These are phyloP conservation scores for Syncephalastrum racemosum DNA, from an alignment of 371 early-diverging fungal species.

Conservation along the genomic window DNA sequence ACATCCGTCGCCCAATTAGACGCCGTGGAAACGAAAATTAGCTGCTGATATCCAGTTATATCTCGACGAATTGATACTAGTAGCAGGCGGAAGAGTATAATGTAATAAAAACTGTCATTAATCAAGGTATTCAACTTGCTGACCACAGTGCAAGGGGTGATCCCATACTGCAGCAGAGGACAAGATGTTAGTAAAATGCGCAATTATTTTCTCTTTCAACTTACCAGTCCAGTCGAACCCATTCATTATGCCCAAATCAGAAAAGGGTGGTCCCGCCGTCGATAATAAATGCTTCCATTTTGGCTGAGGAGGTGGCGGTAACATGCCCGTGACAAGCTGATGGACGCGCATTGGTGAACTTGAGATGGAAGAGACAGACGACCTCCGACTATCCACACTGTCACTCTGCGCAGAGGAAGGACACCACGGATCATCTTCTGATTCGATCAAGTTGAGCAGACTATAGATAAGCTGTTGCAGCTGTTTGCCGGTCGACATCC, in stretches of 20 bases:
- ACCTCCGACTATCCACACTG: neutral
- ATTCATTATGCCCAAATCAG: neutral
- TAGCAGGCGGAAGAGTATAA: too few species aligned
- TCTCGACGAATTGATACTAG: too few species aligned
- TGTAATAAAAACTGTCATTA: too few species aligned
- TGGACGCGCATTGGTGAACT: too few species aligned
- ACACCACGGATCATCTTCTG: neutral
- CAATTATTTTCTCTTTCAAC: neutral
- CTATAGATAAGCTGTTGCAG: neutral
- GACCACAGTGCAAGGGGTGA: neutral
- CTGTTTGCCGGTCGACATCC: neutral
- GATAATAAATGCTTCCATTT: slow-evolving; percentile 1
- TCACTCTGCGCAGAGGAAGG: too few species aligned
- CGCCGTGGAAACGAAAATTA: too few species aligned
- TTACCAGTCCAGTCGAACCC: slow-evolving; percentile 5
- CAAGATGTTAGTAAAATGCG: neutral
- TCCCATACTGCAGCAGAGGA: slow-evolving; percentile 1
- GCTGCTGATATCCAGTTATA: too few species aligned
- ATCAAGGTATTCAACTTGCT: too few species aligned
- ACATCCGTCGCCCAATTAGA: too few species aligned
- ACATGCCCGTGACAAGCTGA: too few species aligned
- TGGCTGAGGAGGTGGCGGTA: too few species aligned
- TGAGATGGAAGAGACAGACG: too few species aligned
- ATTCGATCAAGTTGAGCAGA: neutral
- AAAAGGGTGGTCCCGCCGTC: slow-evolving; percentile 3